Conservation (phyloP, 768 basidiomycete species). For the Rickenella mellea region DNA sequence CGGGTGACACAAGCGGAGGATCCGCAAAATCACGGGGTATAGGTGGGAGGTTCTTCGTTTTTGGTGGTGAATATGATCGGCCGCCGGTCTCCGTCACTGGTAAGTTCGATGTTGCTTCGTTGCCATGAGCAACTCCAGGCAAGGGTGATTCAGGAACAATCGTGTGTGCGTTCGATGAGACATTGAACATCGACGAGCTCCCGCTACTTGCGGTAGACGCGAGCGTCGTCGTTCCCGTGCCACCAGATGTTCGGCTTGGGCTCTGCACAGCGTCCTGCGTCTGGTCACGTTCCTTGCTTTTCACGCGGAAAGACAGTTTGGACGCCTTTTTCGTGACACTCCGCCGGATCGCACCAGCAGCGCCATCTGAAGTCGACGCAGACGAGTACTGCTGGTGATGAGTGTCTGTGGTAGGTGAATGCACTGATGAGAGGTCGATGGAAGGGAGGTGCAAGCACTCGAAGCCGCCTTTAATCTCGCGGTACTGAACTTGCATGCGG, state of each 20-base stretch:
- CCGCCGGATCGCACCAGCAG: conserved; percentile 40
- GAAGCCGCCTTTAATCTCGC: conserved; percentile 83
- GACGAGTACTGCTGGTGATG: conserved; percentile 31
- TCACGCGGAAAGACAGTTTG: conserved; percentile 67
- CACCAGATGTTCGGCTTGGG: conserved; percentile 31
- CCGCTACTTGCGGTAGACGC: conserved; percentile 61
- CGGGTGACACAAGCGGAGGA: conserved; percentile 18
- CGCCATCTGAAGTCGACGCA: too few relatives aligned
- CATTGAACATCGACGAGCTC: conserved; percentile 75
- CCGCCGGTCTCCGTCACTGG: conserved; percentile 4
- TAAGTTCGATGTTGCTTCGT: conserved; percentile 1
- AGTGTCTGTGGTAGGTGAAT: conserved; percentile 27
- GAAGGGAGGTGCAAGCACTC: conserved; percentile 95
- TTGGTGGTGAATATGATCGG: conserved; percentile 42
- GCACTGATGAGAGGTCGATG: conserved; percentile 77
- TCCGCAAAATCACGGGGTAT: conserved; percentile 65
- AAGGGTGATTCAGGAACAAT: conserved; percentile 25
- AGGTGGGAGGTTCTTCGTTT: conserved; percentile 63
- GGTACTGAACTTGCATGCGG: conserved; percentile 91
- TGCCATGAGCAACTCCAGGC: neutral
- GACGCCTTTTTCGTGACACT: conserved; percentile 66
- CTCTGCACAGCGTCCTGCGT: conserved; percentile 15
- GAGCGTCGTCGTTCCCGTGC: conserved; percentile 42
- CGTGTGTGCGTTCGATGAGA: conserved; percentile 45
- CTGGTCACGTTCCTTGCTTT: conserved; percentile 36